Evolutionary conservation across 306 rosid genomes (phyloP).

Genomic region (Sesbania bispinosa): DNA sequence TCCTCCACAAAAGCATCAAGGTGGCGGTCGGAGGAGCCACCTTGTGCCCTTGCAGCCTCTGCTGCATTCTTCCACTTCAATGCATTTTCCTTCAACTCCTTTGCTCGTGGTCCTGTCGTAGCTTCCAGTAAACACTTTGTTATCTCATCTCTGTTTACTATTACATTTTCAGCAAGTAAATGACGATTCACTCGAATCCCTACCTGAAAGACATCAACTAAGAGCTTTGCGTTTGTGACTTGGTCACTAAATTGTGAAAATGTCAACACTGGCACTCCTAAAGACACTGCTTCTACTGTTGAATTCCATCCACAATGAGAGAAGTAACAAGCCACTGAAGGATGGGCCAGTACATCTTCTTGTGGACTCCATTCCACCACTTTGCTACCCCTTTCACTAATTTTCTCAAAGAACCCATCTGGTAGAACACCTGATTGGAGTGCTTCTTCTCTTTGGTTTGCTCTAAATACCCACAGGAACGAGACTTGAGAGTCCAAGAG

Average conservation of each 20-base stretch:
- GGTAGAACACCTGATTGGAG: slow-evolving; percentile 12
- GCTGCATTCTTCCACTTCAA: too few relatives aligned
- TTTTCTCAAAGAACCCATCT: slow-evolving; percentile 34
- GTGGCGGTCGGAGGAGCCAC: too few relatives aligned
- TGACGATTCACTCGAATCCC: too few relatives aligned
- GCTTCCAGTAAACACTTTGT: too few relatives aligned
- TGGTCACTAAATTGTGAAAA: background rate
- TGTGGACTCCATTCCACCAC: slow-evolving; percentile 58
- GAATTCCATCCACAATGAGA: slow-evolving; percentile 65
- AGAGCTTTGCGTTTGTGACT: too few relatives aligned
- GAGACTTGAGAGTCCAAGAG: slow-evolving; percentile 34
- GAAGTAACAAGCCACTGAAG: slow-evolving; percentile 39
- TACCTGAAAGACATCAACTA: too few relatives aligned
- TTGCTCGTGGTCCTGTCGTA: too few relatives aligned
- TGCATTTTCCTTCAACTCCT: too few relatives aligned
- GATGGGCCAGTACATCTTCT: slow-evolving; percentile 40
- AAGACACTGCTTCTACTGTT: slow-evolving; percentile 36
- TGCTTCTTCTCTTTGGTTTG: slow-evolving; percentile 7
- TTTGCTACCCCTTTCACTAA: slow-evolving; percentile 33
- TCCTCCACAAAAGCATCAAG: too few relatives aligned
- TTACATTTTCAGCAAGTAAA: too few relatives aligned
- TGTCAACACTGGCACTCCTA: slow-evolving; percentile 8
- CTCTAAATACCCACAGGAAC: slow-evolving; percentile 50
- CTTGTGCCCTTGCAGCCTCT: too few relatives aligned
- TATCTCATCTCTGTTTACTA: too few relatives aligned